A percentile compares a stretch with the other conserved stretches of the same genome.
These are phyloP conservation scores for Suillus cothurnatus DNA, from an alignment of 768 basidiomycete genomes.

Conservation along the genomic window DNA sequence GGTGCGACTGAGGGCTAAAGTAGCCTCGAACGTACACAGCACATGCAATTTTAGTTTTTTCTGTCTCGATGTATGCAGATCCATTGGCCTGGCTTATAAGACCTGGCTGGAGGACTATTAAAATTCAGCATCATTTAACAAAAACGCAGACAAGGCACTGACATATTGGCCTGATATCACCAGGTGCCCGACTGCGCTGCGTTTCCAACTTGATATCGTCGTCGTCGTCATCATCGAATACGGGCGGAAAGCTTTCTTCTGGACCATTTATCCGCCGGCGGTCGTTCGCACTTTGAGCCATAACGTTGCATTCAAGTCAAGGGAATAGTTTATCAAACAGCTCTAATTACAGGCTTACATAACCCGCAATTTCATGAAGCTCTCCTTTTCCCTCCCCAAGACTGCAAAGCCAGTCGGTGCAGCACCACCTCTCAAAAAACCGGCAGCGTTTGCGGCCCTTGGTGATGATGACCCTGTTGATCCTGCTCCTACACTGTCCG, in stretches of 20 bases:
- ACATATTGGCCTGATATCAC: slow-evolving; percentile 89
- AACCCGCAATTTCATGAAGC: slow-evolving; percentile 60
- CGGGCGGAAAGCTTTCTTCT: slow-evolving; percentile 73
- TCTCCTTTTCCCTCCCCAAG: slow-evolving; percentile 80
- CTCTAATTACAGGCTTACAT: slow-evolving; percentile 24
- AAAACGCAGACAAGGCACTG: slow-evolving; percentile 9
- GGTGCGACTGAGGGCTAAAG: slow-evolving; percentile 9
- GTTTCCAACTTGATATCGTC: slow-evolving; percentile 20
- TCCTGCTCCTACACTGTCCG: slow-evolving; percentile 46
- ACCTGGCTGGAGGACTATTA: slow-evolving; percentile 83
- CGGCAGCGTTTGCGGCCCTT: slow-evolving; percentile 62
- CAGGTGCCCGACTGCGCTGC: slow-evolving; percentile 49
- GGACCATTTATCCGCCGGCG: slow-evolving; percentile 90
- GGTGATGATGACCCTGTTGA: slow-evolving; percentile 61
- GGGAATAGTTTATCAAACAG: neutral
- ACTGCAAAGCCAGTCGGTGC: slow-evolving; percentile 57
- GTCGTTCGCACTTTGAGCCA: slow-evolving; percentile 70
- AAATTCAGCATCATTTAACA: slow-evolving; percentile 14
- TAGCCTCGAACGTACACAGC: slow-evolving; percentile 71
- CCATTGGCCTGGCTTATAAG: slow-evolving; percentile 94
- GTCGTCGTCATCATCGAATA: slow-evolving; percentile 48
- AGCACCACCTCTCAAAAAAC: slow-evolving; percentile 54
- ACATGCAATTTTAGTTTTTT: slow-evolving; percentile 90
- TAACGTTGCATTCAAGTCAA: slow-evolving; percentile 18
- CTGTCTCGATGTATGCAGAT: slow-evolving; percentile 94